phyloP scores from a whole-genome alignment of 73 alveolate species.

The Effrenium voratum region DNA sequence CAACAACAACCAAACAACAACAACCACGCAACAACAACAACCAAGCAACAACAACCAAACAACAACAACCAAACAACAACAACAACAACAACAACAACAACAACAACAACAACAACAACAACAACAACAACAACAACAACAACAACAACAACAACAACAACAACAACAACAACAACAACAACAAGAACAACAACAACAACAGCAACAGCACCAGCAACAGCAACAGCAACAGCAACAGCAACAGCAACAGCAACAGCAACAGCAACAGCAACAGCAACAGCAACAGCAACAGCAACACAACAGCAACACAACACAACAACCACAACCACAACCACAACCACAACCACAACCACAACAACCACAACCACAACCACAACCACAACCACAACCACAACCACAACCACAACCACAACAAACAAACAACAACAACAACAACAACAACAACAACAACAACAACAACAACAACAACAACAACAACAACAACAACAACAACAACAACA shows the following conservation, averaged over 20 bases:
- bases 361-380: background rate
- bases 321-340: background rate
- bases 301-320: background rate
- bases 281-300: background rate
- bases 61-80: background rate
- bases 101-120: background rate
- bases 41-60: background rate
- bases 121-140: background rate
- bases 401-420: no score
- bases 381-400: no score
- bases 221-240: background rate
- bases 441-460: no score
- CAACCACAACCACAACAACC: background rate
- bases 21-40: background rate
- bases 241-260: background rate
- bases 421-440: no score
- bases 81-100: background rate
- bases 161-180: background rate
- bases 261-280: background rate
- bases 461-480: no score
- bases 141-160: background rate
- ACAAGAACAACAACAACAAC: background rate
- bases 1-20: background rate
- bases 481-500: no score
- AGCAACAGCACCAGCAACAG: background rate